Conservation (phyloP, 1,284 basidiomycete species). For the Inonotus hispidus region DNA sequence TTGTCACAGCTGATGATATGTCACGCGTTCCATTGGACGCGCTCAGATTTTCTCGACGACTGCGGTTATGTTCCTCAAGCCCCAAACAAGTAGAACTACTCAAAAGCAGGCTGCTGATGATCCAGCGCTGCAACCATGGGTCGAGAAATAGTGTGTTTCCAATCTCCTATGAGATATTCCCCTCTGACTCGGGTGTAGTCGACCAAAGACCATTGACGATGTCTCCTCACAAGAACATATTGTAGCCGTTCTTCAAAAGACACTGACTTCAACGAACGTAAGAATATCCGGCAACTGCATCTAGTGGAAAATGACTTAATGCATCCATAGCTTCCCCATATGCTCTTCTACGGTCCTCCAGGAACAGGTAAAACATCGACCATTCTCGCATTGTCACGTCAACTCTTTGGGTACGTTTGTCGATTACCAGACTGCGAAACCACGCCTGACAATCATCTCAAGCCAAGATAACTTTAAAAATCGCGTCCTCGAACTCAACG, state of each 20-base stretch:
- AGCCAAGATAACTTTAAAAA: conserved; percentile 93
- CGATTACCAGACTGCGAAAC: background rate
- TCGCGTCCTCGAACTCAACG: conserved; percentile 96
- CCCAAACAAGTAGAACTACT: conserved; percentile 34
- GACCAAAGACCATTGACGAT: conserved; percentile 97
- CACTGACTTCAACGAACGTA: conserved; percentile 90
- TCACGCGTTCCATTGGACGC: conserved; percentile 24
- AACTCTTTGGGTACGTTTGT: conserved; percentile 81
- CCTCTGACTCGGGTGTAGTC: conserved; percentile 41
- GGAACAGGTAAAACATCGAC: conserved; percentile 99
- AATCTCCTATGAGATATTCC: background rate
- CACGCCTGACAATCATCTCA: background rate
- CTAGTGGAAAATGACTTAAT: conserved; percentile 17
- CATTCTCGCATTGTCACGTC: conserved; percentile 89
- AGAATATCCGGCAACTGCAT: background rate
- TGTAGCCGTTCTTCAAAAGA: conserved; percentile 87
- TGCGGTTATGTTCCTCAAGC: conserved; percentile 54
- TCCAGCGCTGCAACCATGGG: conserved; percentile 85
- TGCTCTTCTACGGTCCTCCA: conserved; percentile 99
- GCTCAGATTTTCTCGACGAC: background rate
- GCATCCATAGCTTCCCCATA: conserved; percentile 83
- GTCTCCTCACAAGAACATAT: conserved; percentile 97
- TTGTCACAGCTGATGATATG: conserved; percentile 29
- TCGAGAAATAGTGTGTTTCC: conserved; percentile 85
- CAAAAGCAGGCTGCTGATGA: conserved; percentile 42